Evolutionary conservation across 306 rosid genomes (phyloP).

Genomic region (Prunus salicina): DNA sequence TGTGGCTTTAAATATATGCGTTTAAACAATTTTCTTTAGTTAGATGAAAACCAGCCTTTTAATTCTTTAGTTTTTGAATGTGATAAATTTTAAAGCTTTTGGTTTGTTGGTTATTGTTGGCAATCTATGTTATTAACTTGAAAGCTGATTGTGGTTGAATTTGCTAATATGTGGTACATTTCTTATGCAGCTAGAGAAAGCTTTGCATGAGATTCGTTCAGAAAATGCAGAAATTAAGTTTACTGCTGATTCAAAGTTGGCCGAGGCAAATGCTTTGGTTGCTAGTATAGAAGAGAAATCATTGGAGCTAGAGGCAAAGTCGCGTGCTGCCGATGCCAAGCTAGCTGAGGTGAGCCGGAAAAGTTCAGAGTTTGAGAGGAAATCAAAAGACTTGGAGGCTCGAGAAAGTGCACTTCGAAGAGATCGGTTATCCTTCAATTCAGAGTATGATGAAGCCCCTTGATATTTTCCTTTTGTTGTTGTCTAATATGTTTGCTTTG

Average conservation of each 20-base stretch:
- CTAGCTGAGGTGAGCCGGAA: conserved; percentile 84
- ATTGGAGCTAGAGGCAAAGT: conserved; percentile 79
- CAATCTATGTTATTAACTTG: background rate
- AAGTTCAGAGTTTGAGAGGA: conserved; percentile 75
- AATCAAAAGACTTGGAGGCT: conserved; percentile 67
- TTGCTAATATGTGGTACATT: conserved; percentile 33
- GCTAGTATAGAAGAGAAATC: conserved; percentile 86
- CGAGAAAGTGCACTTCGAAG: conserved; percentile 67
- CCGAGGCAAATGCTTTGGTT: conserved; percentile 86
- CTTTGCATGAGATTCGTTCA: conserved; percentile 80
- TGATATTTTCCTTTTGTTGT: background rate
- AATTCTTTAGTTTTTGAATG: background rate
- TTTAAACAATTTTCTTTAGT: background rate
- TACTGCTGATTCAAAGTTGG: conserved; percentile 80
- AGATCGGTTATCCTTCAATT: conserved; percentile 68
- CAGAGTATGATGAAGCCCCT: conserved; percentile 54
- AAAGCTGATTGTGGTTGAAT: background rate
- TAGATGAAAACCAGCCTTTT: background rate
- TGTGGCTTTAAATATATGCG: background rate
- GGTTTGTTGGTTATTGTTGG: background rate
- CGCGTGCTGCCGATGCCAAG: conserved; percentile 87
- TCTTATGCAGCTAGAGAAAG: conserved; percentile 79
- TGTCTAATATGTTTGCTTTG: background rate
- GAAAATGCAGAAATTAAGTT: conserved; percentile 87
- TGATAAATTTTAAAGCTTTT: background rate